Evolutionary conservation across 2,329 filamentous ascomycete species (phyloP).

Genomic region (Calonectria pauciramosa): DNA sequence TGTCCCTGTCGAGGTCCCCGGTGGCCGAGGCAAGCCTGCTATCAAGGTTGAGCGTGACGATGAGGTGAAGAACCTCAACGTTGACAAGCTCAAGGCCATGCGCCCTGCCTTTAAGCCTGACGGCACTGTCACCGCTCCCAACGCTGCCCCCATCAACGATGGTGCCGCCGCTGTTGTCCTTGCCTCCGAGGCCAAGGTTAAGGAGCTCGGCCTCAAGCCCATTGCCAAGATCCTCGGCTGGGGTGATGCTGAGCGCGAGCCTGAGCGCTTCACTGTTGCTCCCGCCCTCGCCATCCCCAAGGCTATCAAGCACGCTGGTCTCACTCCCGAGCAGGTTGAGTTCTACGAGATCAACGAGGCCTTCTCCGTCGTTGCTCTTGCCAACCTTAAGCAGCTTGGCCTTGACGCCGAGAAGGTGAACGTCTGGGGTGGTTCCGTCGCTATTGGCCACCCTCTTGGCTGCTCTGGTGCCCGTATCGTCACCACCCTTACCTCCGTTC

Average conservation of each 20-base stretch:
- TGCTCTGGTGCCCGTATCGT: slow-evolving; percentile 95
- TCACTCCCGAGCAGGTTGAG: slow-evolving; percentile 83
- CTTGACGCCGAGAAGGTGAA: slow-evolving; percentile 91
- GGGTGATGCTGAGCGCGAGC: slow-evolving; percentile 93
- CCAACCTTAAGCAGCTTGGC: slow-evolving; percentile 93
- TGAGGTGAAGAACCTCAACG: slow-evolving; percentile 94
- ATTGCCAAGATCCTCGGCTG: slow-evolving; percentile 97
- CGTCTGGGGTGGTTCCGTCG: slow-evolving; percentile 93
- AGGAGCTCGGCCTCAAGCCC: slow-evolving; percentile 91
- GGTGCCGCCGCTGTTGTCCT: slow-evolving; percentile 93
- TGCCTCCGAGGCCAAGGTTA: slow-evolving; percentile 93
- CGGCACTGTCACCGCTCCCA: slow-evolving; percentile 95
- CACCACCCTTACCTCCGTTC: slow-evolving; percentile 88
- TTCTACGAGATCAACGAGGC: slow-evolving; percentile 99
- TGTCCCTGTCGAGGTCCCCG: slow-evolving; percentile 87
- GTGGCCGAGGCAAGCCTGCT: slow-evolving; percentile 90
- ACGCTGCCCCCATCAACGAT: slow-evolving; percentile 96
- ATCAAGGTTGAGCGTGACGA: slow-evolving; percentile 88
- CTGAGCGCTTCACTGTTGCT: slow-evolving; percentile 95
- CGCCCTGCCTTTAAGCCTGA: slow-evolving; percentile 86
- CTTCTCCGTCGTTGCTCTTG: slow-evolving; percentile 95
- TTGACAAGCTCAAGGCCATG: slow-evolving; percentile 86
- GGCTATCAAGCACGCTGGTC: slow-evolving; percentile 92
- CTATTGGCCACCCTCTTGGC: slow-evolving; percentile 94
- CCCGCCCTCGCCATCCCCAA: slow-evolving; percentile 96